phyloP scores from a whole-genome alignment of 2,329 filamentous ascomycete genomes.

The Cladorrhinum sp. region DNA sequence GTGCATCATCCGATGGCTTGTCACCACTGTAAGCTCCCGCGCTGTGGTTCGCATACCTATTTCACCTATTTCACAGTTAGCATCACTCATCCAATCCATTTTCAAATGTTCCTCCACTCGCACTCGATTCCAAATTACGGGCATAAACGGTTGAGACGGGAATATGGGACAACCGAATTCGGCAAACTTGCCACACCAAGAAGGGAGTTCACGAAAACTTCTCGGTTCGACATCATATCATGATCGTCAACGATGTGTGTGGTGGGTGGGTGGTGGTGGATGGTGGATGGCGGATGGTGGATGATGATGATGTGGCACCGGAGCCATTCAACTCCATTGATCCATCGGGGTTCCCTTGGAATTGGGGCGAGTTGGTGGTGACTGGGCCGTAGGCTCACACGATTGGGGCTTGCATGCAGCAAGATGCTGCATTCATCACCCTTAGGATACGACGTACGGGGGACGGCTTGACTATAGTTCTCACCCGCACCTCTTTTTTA shows the following conservation, averaged over 20 bases:
- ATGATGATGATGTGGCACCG: conserved; percentile 13
- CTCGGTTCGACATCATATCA: neutral
- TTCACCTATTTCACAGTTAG: no score
- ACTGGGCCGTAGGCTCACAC: conserved; percentile 1
- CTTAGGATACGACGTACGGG: neutral
- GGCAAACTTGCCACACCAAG: neutral
- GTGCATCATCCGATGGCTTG: conserved; percentile 28
- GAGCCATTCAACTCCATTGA: neutral
- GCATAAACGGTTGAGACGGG: neutral
- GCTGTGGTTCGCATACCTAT: neutral
- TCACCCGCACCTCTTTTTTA: neutral
- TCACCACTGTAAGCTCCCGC: neutral
- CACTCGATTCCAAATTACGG: neutral
- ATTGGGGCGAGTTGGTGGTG: neutral
- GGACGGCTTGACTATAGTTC: neutral
- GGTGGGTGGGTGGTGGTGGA: neutral
- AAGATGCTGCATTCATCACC: neutral
- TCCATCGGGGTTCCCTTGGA: conserved; percentile 2
- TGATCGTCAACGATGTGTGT: neutral
- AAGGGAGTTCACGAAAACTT: neutral
- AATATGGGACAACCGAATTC: neutral
- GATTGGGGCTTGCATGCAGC: conserved; percentile 9
- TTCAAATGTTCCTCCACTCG: neutral
- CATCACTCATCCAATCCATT: neutral
- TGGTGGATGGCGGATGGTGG: neutral